Evolutionary conservation across 176 grass and related monocot species (phyloP).

Genomic region (Guadua angustifolia): DNA sequence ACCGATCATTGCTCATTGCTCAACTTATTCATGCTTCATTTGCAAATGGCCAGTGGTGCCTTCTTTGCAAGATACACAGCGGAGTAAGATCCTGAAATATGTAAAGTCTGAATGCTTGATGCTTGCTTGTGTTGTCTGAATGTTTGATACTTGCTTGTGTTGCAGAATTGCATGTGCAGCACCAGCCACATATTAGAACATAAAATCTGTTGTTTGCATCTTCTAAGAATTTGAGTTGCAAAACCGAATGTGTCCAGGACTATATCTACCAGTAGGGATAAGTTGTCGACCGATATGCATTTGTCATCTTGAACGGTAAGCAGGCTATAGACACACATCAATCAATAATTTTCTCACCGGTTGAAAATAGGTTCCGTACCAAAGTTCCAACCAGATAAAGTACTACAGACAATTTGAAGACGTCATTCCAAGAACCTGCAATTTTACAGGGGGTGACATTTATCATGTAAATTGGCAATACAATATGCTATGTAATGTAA

Average conservation of each 20-base stretch:
- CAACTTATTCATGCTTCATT: constrained; percentile 28
- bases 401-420: constrained; percentile 78
- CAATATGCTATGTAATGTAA: constrained; percentile 3
- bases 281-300: background rate
- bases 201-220: constrained; percentile 15
- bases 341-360: constrained; percentile 90
- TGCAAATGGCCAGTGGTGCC: background rate
- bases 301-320: constrained; percentile 24
- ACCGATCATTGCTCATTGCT: background rate
- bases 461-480: background rate
- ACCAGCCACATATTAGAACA: background rate
- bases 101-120: background rate
- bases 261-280: constrained; percentile 27
- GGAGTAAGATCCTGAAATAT: background rate
- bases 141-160: background rate
- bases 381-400: constrained; percentile 88
- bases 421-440: constrained; percentile 93
- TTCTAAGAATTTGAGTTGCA: constrained; percentile 30
- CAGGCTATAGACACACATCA: constrained; percentile 52
- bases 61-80: background rate
- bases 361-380: constrained; percentile 92
- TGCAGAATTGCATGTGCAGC: background rate
- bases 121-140: background rate
- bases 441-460: constrained; percentile 5
- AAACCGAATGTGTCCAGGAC: constrained; percentile 8